A percentile compares a stretch with the other conserved stretches of the same genome.
Conservation (phyloP, 169 alveolate genomes). For the Plasmodium gallinaceum region DNA sequence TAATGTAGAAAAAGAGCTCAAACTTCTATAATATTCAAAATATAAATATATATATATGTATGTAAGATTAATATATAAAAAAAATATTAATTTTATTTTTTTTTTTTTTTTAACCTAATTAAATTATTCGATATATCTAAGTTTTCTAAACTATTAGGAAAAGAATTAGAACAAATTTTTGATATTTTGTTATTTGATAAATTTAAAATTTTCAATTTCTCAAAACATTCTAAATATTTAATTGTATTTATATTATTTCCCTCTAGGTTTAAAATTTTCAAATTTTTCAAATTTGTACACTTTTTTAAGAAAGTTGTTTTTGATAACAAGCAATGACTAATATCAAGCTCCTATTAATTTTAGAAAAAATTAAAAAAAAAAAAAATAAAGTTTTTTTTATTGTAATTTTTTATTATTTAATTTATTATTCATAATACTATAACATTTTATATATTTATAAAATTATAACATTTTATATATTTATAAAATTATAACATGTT, state of each 20-base stretch:
- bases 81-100: neutral
- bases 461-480: neutral
- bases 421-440: too few relatives aligned
- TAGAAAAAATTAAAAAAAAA: conserved; percentile 4
- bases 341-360: conserved; percentile 30
- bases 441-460: neutral
- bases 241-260: conserved; percentile 59
- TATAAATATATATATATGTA: neutral
- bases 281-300: conserved; percentile 21
- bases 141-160: conserved; percentile 26
- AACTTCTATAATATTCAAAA: conserved; percentile 14
- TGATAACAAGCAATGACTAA: conserved; percentile 36
- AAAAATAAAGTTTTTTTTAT: neutral
- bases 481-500: neutral
- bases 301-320: conserved; percentile 41
- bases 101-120: conserved; percentile 38
- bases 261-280: conserved; percentile 42
- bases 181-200: conserved; percentile 68
- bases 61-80: neutral
- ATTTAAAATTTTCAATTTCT: conserved; percentile 16
- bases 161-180: conserved; percentile 30
- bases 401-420: too few relatives aligned
- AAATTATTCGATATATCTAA: conserved; percentile 51
- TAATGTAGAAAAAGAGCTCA: conserved; percentile 31
- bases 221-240: conserved; percentile 14